A percentile compares a stretch with the other conserved stretches of the same genome.
Conservation (phyloP, 352 stramenopile species). For the Pythium sukuiense region DNA sequence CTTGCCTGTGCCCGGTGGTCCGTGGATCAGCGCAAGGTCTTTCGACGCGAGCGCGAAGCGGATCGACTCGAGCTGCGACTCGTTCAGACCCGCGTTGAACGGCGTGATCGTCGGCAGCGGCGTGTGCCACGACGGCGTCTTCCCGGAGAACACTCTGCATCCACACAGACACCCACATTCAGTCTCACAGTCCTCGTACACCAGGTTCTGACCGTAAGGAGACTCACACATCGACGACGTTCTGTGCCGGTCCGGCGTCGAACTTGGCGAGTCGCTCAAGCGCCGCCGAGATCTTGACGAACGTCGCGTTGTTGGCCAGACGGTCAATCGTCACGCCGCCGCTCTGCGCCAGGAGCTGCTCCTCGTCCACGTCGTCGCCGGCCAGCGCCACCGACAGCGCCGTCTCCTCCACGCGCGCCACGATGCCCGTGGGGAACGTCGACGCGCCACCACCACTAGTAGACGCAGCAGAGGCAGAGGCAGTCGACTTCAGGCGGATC, state of each 20-base stretch:
- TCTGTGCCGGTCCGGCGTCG: slow-evolving; percentile 52
- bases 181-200: too few relatives aligned
- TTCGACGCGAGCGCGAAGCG: slow-evolving; percentile 80
- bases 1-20: slow-evolving; percentile 93
- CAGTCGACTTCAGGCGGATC: slow-evolving; percentile 39
- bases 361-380: slow-evolving; percentile 58
- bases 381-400: slow-evolving; percentile 59
- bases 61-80: slow-evolving; percentile 76
- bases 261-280: slow-evolving; percentile 72
- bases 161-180: background rate
- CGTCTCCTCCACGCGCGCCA: slow-evolving; percentile 60
- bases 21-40: slow-evolving; percentile 91
- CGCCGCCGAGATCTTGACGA: slow-evolving; percentile 61
- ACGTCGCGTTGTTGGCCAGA: slow-evolving; percentile 87
- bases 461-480: background rate
- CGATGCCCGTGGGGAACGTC: slow-evolving; percentile 55
- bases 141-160: slow-evolving; percentile 53
- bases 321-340: slow-evolving; percentile 63
- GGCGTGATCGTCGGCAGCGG: slow-evolving; percentile 45
- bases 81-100: slow-evolving; percentile 64
- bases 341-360: slow-evolving; percentile 33
- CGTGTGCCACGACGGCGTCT: slow-evolving; percentile 50
- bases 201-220: too few relatives aligned
- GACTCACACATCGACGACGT: slow-evolving; percentile 69
- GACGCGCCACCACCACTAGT: slow-evolving; percentile 5